phyloP scores from a whole-genome alignment of 495 filamentous ascomycete species.

The Chaetomium cochliodes region DNA sequence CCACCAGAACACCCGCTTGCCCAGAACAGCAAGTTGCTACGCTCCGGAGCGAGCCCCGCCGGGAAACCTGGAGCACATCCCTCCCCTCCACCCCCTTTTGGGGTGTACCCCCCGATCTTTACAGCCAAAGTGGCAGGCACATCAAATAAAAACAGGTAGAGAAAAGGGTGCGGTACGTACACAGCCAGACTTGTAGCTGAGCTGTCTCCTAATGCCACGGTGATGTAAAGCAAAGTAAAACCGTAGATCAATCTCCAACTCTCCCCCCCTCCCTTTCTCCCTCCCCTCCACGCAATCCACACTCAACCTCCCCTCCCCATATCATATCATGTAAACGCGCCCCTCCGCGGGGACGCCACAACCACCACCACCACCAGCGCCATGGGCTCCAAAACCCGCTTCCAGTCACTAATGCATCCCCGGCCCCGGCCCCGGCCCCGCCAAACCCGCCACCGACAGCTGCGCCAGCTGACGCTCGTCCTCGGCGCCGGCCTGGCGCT shows the following conservation, averaged over 20 bases:
- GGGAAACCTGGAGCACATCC: slow-evolving; percentile 6
- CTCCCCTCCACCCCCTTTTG: not conserved
- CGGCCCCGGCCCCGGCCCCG: slow-evolving; percentile 22
- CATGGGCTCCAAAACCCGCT: slow-evolving; percentile 25
- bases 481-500: slow-evolving; percentile 35
- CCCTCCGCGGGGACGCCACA: not conserved
- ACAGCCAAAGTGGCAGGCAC: not conserved
- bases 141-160: not conserved
- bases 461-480: slow-evolving; percentile 35
- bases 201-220: not conserved
- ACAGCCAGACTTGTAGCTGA: not conserved
- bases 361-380: not conserved
- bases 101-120: not conserved
- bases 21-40: slow-evolving; percentile 10
- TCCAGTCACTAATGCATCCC: slow-evolving; percentile 12
- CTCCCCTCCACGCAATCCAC: not conserved
- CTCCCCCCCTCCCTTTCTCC: no score
- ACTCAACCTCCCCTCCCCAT: not conserved
- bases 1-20: slow-evolving; percentile 2
- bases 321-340: not conserved
- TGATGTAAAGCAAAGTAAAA: not conserved
- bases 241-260: not conserved
- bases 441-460: slow-evolving; percentile 35
- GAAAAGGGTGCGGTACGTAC: not conserved
- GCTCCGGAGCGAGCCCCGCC: slow-evolving; percentile 15